These are phyloP conservation scores for Leccinum griseonigrum DNA, from an alignment of 1,284 basidiomycete species.

Conservation along the genomic window DNA sequence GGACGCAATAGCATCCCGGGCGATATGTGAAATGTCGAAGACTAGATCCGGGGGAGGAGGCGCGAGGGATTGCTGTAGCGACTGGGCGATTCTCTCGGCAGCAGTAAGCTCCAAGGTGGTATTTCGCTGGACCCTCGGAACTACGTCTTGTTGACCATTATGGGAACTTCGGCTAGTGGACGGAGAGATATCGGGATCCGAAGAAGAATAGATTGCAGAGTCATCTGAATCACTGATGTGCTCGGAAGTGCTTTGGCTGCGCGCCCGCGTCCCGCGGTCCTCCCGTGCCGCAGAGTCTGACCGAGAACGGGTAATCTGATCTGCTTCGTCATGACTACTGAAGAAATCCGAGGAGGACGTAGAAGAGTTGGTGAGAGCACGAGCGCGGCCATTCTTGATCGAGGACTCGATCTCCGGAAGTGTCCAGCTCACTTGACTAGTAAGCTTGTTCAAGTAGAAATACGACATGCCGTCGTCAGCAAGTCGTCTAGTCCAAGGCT, in stretches of 20 bases:
- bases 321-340: conserved; percentile 26
- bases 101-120: conserved; percentile 50
- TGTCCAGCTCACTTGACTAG: conserved; percentile 69
- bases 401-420: conserved; percentile 44
- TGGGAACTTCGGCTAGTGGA: conserved; percentile 36
- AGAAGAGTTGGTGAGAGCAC: conserved; percentile 34
- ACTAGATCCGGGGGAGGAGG: conserved; percentile 57
- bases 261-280: conserved; percentile 24
- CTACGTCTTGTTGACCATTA: conserved; percentile 24
- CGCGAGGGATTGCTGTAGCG: conserved; percentile 59
- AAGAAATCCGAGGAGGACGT: conserved; percentile 30
- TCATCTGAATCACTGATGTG: conserved; percentile 73
- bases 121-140: conserved; percentile 19
- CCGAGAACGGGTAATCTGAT: conserved; percentile 32
- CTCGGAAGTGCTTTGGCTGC: conserved; percentile 37
- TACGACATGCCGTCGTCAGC: conserved; percentile 84
- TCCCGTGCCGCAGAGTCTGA: conserved; percentile 33
- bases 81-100: conserved; percentile 64
- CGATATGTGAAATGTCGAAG: conserved; percentile 55
- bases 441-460: conserved; percentile 75
- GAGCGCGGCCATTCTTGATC: conserved; percentile 26
- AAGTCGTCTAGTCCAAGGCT: conserved; percentile 77
- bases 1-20: conserved; percentile 58
- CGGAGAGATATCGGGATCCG: conserved; percentile 38
- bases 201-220: conserved; percentile 67